These are phyloP conservation scores for Pythium coloratum DNA, from an alignment of 352 stramenopile genomes.

Conservation along the genomic window DNA sequence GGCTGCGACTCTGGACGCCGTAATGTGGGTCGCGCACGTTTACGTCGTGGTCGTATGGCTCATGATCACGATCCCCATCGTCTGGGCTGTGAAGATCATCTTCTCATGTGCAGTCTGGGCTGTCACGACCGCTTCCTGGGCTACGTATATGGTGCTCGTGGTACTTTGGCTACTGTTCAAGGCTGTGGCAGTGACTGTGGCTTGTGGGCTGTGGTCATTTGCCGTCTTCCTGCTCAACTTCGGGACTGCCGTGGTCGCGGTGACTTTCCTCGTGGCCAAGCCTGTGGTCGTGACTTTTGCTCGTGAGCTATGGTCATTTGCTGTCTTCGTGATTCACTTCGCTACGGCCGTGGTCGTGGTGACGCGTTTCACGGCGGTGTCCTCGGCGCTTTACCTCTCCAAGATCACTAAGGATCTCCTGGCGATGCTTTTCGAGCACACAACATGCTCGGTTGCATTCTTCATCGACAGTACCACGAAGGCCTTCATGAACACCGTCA, in stretches of 20 bases:
- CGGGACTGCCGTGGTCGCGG: not conserved
- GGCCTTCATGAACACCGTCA: too few relatives aligned
- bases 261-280: not conserved
- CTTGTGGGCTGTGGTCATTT: not conserved
- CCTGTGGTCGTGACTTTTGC: too few relatives aligned
- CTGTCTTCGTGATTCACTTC: not conserved
- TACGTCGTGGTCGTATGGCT: not conserved
- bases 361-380: not conserved
- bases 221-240: not conserved
- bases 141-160: not conserved
- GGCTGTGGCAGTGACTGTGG: not conserved
- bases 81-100: not conserved
- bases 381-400: not conserved
- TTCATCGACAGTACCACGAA: too few relatives aligned
- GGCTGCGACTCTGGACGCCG: not conserved
- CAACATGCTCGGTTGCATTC: too few relatives aligned
- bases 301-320: too few relatives aligned
- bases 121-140: not conserved
- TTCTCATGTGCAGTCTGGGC: not conserved
- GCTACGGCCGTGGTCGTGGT: not conserved
- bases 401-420: not conserved
- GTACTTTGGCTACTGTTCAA: not conserved
- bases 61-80: not conserved
- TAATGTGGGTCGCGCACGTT: not conserved
- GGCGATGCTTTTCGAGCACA: not conserved